phyloP scores from a whole-genome alignment of 1,284 basidiomycete species.

The Macrocystidia cucumis region DNA sequence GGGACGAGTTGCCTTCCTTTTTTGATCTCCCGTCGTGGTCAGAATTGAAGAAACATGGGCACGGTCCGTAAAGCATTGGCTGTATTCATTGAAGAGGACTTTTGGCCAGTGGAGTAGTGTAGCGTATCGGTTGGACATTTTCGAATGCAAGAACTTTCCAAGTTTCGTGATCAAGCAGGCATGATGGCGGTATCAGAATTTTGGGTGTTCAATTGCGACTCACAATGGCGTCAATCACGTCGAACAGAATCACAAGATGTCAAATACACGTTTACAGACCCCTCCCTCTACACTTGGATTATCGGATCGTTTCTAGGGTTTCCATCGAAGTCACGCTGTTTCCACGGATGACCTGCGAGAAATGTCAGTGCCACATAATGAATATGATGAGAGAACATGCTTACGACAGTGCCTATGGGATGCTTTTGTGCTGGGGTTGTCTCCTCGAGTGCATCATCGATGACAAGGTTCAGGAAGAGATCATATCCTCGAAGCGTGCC shows the following conservation, averaged over 20 bases:
- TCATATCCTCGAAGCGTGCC: slow-evolving; percentile 97
- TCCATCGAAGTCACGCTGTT: slow-evolving; percentile 94
- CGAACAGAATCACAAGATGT: slow-evolving; percentile 4
- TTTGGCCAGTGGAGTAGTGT: too few species aligned
- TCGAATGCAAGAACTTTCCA: too few species aligned
- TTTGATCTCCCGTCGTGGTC: too few species aligned
- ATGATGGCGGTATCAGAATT: too few species aligned
- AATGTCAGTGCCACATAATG: slow-evolving; percentile 5
- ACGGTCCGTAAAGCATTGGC: too few species aligned
- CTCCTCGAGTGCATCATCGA: slow-evolving; percentile 95
- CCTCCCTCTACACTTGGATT: slow-evolving; percentile 11
- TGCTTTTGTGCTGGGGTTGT: slow-evolving; percentile 84
- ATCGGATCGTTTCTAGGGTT: slow-evolving; percentile 63
- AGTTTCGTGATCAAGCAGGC: too few species aligned
- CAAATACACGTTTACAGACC: slow-evolving; percentile 10
- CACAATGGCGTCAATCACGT: neutral
- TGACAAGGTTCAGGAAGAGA: slow-evolving; percentile 96
- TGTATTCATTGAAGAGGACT: too few species aligned
- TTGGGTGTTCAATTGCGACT: too few species aligned
- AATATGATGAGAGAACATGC: slow-evolving; percentile 20
- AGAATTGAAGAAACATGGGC: too few species aligned
- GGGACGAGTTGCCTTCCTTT: too few species aligned
- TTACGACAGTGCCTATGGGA: slow-evolving; percentile 84
- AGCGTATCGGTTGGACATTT: too few species aligned
- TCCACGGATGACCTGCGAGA: slow-evolving; percentile 80